Percentiles rank a stretch among this genome's conserved stretches.
These are phyloP conservation scores for Podospora conica DNA, from an alignment of 495 filamentous ascomycete genomes.

Conservation along the genomic window DNA sequence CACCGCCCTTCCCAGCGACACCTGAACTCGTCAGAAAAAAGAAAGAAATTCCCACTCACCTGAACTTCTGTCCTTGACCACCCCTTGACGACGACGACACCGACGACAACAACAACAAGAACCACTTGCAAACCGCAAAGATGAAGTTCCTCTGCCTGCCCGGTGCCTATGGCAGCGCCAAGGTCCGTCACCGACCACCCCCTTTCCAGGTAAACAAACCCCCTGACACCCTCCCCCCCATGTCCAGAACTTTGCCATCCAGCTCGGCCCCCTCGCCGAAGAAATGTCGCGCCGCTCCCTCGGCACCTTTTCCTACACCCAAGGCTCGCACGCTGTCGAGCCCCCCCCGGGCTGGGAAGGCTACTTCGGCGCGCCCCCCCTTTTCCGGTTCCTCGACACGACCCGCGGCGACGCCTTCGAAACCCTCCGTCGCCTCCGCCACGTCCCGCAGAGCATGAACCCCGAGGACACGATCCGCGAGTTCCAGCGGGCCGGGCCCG, in stretches of 20 bases:
- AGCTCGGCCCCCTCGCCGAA: slow-evolving; percentile 45
- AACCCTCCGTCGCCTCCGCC: slow-evolving; percentile 43
- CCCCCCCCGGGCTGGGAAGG: slow-evolving; percentile 45
- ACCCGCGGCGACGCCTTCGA: slow-evolving; percentile 39
- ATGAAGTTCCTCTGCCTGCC: slow-evolving; percentile 29
- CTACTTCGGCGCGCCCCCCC: slow-evolving; percentile 47
- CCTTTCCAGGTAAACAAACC: not conserved
- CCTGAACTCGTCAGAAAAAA: too few relatives aligned
- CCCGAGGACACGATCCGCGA: slow-evolving; percentile 46
- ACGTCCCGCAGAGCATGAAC: slow-evolving; percentile 41
- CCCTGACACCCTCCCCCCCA: not conserved
- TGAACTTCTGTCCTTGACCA: too few relatives aligned
- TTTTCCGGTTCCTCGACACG: slow-evolving; percentile 48
- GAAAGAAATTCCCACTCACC: too few relatives aligned
- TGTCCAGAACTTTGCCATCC: slow-evolving; percentile 50
- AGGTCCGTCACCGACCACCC: slow-evolving; percentile 17
- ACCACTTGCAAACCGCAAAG: too few relatives aligned
- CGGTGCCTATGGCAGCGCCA: slow-evolving; percentile 40
- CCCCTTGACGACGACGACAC: not conserved
- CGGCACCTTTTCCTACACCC: slow-evolving; percentile 43
- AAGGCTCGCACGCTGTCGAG: slow-evolving; percentile 38
- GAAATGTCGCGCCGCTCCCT: slow-evolving; percentile 38
- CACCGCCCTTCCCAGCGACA: too few relatives aligned
- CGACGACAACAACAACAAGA: not conserved
- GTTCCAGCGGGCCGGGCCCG: slow-evolving; percentile 27